A percentile compares a stretch with the other conserved stretches of the same genome.
phyloP scores from a whole-genome alignment of 345 rosid genomes.

The Trapa incisa region DNA sequence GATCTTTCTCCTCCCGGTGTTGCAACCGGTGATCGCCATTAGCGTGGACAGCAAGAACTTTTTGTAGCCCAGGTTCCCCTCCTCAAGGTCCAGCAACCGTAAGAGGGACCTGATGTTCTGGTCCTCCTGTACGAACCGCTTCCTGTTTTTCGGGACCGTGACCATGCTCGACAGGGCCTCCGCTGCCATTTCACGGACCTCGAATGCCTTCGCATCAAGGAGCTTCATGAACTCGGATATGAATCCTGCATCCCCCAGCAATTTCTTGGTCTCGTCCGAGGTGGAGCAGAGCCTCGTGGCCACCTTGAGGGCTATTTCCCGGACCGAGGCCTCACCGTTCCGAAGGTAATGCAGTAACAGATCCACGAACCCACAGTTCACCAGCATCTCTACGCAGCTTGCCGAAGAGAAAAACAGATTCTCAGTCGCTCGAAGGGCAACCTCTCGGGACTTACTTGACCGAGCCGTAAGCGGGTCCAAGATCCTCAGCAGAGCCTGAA shows the following conservation, averaged over 20 bases:
- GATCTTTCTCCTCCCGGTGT: slow-evolving; percentile 68
- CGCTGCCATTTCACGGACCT: slow-evolving; percentile 68
- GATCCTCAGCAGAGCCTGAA: slow-evolving; percentile 38
- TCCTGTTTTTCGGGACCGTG: slow-evolving; percentile 50
- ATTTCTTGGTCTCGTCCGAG: slow-evolving; percentile 56
- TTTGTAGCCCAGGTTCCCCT: slow-evolving; percentile 39
- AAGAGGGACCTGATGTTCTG: slow-evolving; percentile 44
- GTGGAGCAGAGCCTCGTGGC: slow-evolving; percentile 44
- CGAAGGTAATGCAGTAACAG: slow-evolving; percentile 39
- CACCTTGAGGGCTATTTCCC: slow-evolving; percentile 64
- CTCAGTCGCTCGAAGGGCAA: slow-evolving; percentile 55
- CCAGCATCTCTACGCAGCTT: slow-evolving; percentile 26
- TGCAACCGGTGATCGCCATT: slow-evolving; percentile 57
- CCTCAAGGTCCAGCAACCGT: slow-evolving; percentile 50
- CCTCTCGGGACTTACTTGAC: slow-evolving; percentile 53
- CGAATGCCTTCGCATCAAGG: slow-evolving; percentile 63
- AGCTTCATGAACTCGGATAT: slow-evolving; percentile 64
- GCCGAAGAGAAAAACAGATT: slow-evolving; percentile 54
- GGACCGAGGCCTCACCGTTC: slow-evolving; percentile 57
- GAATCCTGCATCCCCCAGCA: slow-evolving; percentile 72
- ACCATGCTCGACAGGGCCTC: slow-evolving; percentile 47
- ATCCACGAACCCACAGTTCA: slow-evolving; percentile 44
- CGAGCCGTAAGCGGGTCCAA: slow-evolving; percentile 39
- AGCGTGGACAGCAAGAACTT: slow-evolving; percentile 56
- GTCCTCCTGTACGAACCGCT: slow-evolving; percentile 62